These are phyloP conservation scores for Puccinia coronata DNA, from an alignment of 1,284 basidiomycete species.

Conservation along the genomic window DNA sequence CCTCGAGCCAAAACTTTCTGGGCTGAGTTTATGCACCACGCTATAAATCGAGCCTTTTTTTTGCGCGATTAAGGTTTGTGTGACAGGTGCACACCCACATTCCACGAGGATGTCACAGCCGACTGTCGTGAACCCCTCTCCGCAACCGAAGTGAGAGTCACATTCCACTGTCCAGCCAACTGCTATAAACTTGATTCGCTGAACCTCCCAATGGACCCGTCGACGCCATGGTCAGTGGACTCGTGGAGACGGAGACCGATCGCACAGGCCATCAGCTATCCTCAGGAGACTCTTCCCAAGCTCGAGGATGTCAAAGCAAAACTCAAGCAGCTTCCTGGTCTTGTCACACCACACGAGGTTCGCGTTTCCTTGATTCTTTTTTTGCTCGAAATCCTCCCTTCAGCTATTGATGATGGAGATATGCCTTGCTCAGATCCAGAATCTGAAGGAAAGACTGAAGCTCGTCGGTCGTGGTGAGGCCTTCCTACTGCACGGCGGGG, in stretches of 20 bases:
- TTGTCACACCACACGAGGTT: slow-evolving; percentile 55
- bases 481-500: slow-evolving; percentile 93
- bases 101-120: background rate
- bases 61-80: background rate
- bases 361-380: slow-evolving; percentile 47
- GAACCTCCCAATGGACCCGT: no score
- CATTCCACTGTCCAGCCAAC: no score
- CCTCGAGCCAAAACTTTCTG: background rate
- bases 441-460: slow-evolving; percentile 12
- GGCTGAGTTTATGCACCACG: slow-evolving; percentile 15
- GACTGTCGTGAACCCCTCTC: no score
- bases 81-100: background rate
- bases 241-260: slow-evolving; percentile 56
- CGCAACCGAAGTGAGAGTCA: no score
- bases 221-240: slow-evolving; percentile 34
- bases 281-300: slow-evolving; percentile 28
- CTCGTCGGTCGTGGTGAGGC: slow-evolving; percentile 63
- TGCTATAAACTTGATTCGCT: no score
- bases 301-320: slow-evolving; percentile 53
- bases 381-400: background rate
- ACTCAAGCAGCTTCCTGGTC: slow-evolving; percentile 56
- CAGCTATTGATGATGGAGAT: background rate
- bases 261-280: slow-evolving; percentile 56
- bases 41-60: background rate
- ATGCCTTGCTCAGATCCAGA: slow-evolving; percentile 1